Percentiles rank a stretch among this genome's conserved stretches.
phyloP scores from a whole-genome alignment of 2,329 filamentous ascomycete species.

The Trichoderma atrobrunneum region DNA sequence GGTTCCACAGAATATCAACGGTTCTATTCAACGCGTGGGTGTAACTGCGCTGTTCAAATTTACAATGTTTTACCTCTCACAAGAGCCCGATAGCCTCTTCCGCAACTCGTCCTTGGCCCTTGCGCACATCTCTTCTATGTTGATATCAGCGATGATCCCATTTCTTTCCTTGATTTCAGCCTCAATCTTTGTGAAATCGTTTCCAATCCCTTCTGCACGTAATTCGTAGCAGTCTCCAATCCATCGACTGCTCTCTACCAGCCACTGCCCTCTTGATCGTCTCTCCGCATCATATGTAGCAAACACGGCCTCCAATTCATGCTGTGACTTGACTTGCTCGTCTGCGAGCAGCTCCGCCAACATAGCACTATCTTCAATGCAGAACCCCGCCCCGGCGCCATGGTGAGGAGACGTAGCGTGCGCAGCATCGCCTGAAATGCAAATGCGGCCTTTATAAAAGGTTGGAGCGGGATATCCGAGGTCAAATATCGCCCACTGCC shows the following conservation, averaged over 20 bases:
- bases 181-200: neutral
- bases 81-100: no score
- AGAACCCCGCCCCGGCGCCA: conserved; percentile 29
- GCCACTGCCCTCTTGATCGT: conserved; percentile 18
- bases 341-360: neutral
- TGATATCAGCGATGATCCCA: no score
- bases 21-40: no score
- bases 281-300: conserved; percentile 2
- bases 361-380: conserved; percentile 8
- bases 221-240: neutral
- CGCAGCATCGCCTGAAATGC: conserved; percentile 27
- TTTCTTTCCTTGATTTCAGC: no score
- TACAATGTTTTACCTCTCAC: no score
- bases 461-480: neutral
- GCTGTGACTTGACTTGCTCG: neutral
- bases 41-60: no score
- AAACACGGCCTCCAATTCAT: neutral
- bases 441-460: conserved; percentile 23
- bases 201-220: neutral
- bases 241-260: conserved; percentile 20
- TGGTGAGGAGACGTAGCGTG: conserved; percentile 28
- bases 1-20: no score
- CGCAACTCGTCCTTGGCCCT: no score
- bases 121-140: no score
- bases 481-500: neutral